A percentile compares a stretch with the other conserved stretches of the same genome.
phyloP scores from a whole-genome alignment of 257 asterid species.

The Solanum piurae region DNA sequence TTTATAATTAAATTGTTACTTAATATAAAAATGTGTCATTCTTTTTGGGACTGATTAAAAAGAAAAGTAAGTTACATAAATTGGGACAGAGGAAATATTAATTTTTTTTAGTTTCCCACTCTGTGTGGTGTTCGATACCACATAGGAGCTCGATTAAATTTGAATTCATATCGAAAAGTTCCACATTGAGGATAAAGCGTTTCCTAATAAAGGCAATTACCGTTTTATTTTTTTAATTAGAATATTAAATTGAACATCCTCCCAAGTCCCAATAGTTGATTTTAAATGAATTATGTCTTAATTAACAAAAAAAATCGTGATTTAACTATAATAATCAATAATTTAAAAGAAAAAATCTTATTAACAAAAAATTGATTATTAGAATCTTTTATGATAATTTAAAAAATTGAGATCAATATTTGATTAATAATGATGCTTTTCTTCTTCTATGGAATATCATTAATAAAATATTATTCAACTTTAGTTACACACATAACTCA shows the following conservation, averaged over 20 bases:
- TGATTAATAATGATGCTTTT: not conserved
- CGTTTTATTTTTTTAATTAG: not conserved
- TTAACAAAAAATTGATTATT: not conserved
- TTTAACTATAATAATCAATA: not conserved
- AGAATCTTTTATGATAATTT: not conserved
- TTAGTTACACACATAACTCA: not conserved
- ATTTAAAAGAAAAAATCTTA: not conserved
- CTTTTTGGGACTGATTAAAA: too few relatives aligned
- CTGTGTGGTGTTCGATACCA: too few relatives aligned
- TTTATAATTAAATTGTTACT: too few relatives aligned
- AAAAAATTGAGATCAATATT: not conserved
- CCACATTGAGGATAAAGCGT: rapidly evolving
- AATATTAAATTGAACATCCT: not conserved
- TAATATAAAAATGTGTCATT: too few relatives aligned
- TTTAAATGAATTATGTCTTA: not conserved
- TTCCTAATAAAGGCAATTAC: too few relatives aligned
- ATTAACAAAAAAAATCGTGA: too few relatives aligned
- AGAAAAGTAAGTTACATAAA: rapidly evolving
- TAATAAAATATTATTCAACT: not conserved
- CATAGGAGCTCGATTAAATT: too few relatives aligned
- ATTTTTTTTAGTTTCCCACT: too few relatives aligned
- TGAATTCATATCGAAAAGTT: not conserved
- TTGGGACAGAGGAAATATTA: too few relatives aligned
- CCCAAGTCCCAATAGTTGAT: not conserved
- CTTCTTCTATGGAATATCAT: not conserved